phyloP scores from a whole-genome alignment of 2,329 filamentous ascomycete species.

The Pseudogymnoascus sp. region DNA sequence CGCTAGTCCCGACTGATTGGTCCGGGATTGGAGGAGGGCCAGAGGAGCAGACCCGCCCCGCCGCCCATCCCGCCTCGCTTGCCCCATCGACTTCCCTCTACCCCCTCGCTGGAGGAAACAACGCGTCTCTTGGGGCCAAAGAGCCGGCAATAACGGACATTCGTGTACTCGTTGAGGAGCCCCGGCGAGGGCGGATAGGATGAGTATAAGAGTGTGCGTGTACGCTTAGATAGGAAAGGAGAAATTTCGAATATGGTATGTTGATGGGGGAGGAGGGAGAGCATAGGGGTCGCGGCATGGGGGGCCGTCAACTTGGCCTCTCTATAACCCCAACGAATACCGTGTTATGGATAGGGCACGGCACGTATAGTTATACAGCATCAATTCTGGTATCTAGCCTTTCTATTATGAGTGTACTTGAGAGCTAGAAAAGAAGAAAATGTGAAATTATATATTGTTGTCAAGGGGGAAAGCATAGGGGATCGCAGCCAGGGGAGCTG shows the following conservation, averaged over 20 bases:
- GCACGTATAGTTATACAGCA: background rate
- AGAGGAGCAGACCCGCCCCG: background rate
- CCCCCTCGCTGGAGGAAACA: background rate
- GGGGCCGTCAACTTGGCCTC: background rate
- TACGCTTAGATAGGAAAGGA: background rate
- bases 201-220: background rate
- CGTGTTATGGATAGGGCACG: background rate
- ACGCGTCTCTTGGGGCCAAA: background rate
- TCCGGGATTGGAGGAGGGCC: background rate
- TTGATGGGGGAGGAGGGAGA: background rate
- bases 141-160: background rate
- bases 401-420: background rate
- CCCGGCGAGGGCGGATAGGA: background rate
- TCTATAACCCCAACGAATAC: background rate
- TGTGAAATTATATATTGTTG: background rate
- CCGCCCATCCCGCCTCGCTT: conserved; percentile 1
- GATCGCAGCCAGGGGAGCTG: background rate
- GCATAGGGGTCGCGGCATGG: background rate
- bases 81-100: background rate
- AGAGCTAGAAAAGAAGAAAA: background rate
- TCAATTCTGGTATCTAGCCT: background rate
- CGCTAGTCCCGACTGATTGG: background rate
- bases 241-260: background rate
- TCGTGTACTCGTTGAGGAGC: background rate
- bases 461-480: background rate